These are phyloP conservation scores for Arabidopsis hybrid DNA, from an alignment of 441 rosid genomes.

Conservation along the genomic window DNA sequence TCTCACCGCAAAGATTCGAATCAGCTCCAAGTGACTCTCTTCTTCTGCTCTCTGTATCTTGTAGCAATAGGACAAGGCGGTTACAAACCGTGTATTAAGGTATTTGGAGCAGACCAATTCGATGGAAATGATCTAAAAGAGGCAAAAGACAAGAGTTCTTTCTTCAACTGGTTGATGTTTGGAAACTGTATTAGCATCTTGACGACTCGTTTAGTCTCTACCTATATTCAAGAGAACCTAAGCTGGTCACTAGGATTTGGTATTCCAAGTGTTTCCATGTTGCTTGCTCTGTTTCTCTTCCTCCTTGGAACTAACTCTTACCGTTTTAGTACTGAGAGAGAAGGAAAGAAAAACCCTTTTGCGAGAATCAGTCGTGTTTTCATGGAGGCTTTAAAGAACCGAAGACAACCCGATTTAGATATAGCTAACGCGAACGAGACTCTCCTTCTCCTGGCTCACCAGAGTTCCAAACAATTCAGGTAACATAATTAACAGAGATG, in stretches of 20 bases:
- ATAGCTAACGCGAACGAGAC: conserved; percentile 46
- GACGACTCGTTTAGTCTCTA: conserved; percentile 37
- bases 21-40: conserved; percentile 44
- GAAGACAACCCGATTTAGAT: conserved; percentile 39
- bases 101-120: conserved; percentile 72
- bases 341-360: conserved; percentile 36
- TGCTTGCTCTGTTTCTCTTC: conserved; percentile 48
- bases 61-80: conserved; percentile 62
- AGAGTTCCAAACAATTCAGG: conserved; percentile 53
- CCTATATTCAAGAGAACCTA: conserved; percentile 57
- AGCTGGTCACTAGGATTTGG: conserved; percentile 64
- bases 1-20: conserved; percentile 29
- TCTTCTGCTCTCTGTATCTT: conserved; percentile 56
- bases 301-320: conserved; percentile 53
- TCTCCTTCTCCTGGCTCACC: conserved; percentile 30
- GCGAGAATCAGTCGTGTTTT: conserved; percentile 52
- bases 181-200: conserved; percentile 44
- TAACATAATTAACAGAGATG: conserved; percentile 33
- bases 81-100: conserved; percentile 58
- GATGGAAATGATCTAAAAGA: conserved; percentile 49
- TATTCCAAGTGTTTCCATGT: conserved; percentile 54
- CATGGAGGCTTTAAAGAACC: conserved; percentile 49
- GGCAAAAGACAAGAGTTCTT: conserved; percentile 55
- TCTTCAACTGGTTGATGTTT: conserved; percentile 68
- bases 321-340: conserved; percentile 33